Evolutionary conservation across 2,329 filamentous ascomycete genomes (phyloP).

Genomic region (Juglanconis juglandina): DNA sequence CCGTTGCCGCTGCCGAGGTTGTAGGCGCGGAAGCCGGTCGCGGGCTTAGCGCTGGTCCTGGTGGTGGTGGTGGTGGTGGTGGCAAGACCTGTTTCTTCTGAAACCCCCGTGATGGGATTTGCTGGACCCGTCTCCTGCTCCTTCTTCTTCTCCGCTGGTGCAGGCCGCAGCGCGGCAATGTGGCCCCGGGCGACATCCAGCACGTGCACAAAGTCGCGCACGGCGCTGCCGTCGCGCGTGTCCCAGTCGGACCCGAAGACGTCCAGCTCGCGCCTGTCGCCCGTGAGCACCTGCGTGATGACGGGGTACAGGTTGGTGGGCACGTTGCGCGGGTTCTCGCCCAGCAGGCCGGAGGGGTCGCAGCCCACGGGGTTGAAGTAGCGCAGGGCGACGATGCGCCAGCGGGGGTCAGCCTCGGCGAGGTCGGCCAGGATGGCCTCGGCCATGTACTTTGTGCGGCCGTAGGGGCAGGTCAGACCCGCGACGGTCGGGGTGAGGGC

Average conservation of each 20-base stretch:
- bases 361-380: slow-evolving; percentile 69
- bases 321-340: slow-evolving; percentile 59
- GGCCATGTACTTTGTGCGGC: slow-evolving; percentile 64
- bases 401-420: slow-evolving; percentile 56
- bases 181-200: slow-evolving; percentile 63
- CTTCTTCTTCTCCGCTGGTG: slow-evolving; percentile 24
- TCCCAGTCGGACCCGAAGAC: slow-evolving; percentile 65
- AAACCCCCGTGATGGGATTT: too few relatives aligned
- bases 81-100: too few relatives aligned
- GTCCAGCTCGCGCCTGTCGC: slow-evolving; percentile 49
- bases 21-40: slow-evolving; percentile 39
- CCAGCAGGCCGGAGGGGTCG: slow-evolving; percentile 59
- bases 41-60: not conserved
- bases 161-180: slow-evolving; percentile 52
- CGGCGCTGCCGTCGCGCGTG: slow-evolving; percentile 61
- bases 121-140: not conserved
- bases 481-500: slow-evolving; percentile 35
- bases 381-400: slow-evolving; percentile 60
- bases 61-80: not conserved
- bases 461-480: slow-evolving; percentile 63
- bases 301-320: slow-evolving; percentile 65
- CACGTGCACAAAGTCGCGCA: slow-evolving; percentile 67
- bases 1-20: slow-evolving; percentile 46
- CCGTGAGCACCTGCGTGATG: slow-evolving; percentile 58
- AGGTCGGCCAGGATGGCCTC: slow-evolving; percentile 64